Evolutionary conservation across 2,329 filamentous ascomycete genomes (phyloP), one percentile per base, ranked within the genome.

Genomic region (Fonsecaea multimorphosa): DNA sequence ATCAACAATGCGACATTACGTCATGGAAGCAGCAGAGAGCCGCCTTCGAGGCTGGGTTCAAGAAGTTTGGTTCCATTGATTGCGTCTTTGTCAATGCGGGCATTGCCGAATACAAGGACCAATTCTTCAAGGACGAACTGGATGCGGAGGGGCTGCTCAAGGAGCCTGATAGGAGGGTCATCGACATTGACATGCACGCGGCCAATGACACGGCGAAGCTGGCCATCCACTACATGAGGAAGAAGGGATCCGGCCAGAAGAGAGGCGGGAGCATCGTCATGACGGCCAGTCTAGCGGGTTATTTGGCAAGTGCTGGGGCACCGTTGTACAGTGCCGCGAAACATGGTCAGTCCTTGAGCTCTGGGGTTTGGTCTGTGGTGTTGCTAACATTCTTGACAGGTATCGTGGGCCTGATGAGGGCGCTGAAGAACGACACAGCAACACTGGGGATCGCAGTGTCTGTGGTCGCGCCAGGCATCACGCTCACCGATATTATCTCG

Each of bases 81-180:
- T 74, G 74, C 44, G 81, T 84, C 14, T 84, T 82, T 68, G 79
- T 83, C 54, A 84, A 84, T 59, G 82, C 82, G 4, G 82, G 82
- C 0, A 79, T 84, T 27, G 76, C 79, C 31, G 82, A 84, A 67
- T 76, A 80, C 56, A 75, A 76, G 46, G 81, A 84, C 54, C 81
- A 83, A 67, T 82, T 84, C 73, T 84, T 83, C 75, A 78, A 76
- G 3, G 80, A 83, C 58, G 75, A 78, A 8, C 57, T 80, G 4
- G 81, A 83, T 58, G 64, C 49, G 0, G 61, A 76, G 4, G 81
- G 81, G 0, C 71, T 79, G 64, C 71, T 84, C n/a, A 75, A 75
- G 53, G 80, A 81, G 71, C 82, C 82, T 9, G 80, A 83, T 66
- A 74, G 78, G 22, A 72, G 78, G n/a, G 77, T 78, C 3, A 72